Evolutionary conservation across 2,329 filamentous ascomycete species (phyloP).

Genomic region (Fusarium musae): DNA sequence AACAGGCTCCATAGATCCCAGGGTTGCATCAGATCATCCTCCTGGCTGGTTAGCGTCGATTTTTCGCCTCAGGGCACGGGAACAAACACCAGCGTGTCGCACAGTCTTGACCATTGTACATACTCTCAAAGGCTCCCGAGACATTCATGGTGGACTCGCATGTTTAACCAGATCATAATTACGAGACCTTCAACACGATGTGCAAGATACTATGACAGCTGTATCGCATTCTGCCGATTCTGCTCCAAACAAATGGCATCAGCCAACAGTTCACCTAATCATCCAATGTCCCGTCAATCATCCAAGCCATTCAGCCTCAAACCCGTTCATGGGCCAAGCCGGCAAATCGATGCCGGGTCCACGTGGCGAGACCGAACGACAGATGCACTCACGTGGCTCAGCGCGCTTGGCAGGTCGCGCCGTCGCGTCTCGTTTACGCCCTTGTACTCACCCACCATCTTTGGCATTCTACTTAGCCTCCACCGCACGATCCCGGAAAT

Average conservation of each 20-base stretch:
- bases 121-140: background rate
- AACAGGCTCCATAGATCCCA: background rate
- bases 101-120: background rate
- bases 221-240: background rate
- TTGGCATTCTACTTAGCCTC: background rate
- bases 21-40: background rate
- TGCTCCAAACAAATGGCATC: fast-evolving
- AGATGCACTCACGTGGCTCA: background rate
- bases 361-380: background rate
- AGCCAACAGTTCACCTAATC: background rate
- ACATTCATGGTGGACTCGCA: fast-evolving
- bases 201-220: background rate
- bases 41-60: background rate
- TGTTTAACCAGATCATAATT: fast-evolving
- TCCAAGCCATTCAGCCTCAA: background rate
- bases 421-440: background rate
- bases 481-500: too few relatives aligned
- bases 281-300: background rate
- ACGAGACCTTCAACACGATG: too few relatives aligned
- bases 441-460: fast-evolving
- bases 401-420: background rate
- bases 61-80: background rate
- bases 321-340: background rate
- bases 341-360: background rate
- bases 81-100: background rate